Evolutionary conservation across 208 protist genomes (phyloP).

Genomic region (Leishmania mexicana): DNA sequence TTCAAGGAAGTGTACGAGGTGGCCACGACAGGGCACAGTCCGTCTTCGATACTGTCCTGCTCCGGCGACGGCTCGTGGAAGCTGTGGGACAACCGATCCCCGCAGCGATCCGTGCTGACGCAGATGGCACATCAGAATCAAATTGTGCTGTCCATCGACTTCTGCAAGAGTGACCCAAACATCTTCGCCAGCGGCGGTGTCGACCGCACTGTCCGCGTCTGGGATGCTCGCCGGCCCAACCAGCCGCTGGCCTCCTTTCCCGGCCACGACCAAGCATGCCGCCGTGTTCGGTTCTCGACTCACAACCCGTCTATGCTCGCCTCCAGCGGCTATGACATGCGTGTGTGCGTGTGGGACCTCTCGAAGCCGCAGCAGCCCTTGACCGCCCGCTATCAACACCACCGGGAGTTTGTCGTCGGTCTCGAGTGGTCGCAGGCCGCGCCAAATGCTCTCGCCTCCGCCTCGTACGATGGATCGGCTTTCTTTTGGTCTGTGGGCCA

Average conservation of each 20-base stretch:
- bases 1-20: constrained; percentile 93
- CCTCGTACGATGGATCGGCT: constrained; percentile 73
- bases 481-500: constrained; percentile 76
- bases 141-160: constrained; percentile 91
- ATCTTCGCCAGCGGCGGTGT: constrained; percentile 88
- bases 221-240: constrained; percentile 79
- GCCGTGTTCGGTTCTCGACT: constrained; percentile 85
- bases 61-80: constrained; percentile 91
- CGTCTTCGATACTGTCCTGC: constrained; percentile 85
- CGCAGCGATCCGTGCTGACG: constrained; percentile 70
- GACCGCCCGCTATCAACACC: constrained; percentile 80
- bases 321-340: constrained; percentile 88
- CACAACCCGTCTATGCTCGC: constrained; percentile 77
- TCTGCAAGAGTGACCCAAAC: constrained; percentile 90
- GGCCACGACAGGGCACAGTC: constrained; percentile 64
- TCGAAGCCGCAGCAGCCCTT: constrained; percentile 81
- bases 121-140: constrained; percentile 85
- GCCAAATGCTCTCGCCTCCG: constrained; percentile 65
- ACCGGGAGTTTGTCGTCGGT: constrained; percentile 90
- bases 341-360: constrained; percentile 89
- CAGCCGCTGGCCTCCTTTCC: constrained; percentile 80
- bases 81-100: constrained; percentile 85
- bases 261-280: constrained; percentile 87
- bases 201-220: constrained; percentile 84
- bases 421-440: constrained; percentile 81